Evolutionary conservation across 345 rosid species (phyloP).

Genomic region (Rhizophora mangle): DNA sequence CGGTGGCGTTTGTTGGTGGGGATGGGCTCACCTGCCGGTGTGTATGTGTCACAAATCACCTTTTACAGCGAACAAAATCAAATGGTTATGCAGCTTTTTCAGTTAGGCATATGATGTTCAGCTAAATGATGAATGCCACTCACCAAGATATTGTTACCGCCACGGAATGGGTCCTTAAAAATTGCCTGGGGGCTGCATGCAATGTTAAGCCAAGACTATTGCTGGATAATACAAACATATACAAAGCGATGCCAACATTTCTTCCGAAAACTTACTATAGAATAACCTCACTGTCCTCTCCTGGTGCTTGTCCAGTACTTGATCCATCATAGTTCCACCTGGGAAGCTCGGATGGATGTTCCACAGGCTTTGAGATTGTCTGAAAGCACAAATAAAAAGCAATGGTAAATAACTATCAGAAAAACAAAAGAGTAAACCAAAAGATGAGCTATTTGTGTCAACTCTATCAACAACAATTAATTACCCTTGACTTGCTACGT

Average conservation of each 20-base stretch:
- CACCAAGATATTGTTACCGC: slow-evolving; percentile 95
- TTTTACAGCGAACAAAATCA: slow-evolving; percentile 21
- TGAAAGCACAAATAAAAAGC: slow-evolving; percentile 18
- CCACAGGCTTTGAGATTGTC: slow-evolving; percentile 83
- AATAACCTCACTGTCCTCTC: slow-evolving; percentile 98
- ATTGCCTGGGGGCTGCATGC: slow-evolving; percentile 85
- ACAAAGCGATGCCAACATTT: neutral
- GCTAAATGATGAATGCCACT: slow-evolving; percentile 23
- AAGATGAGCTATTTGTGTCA: slow-evolving; percentile 11
- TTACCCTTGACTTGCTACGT: slow-evolving; percentile 97
- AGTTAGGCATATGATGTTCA: neutral
- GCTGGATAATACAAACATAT: slow-evolving; percentile 8
- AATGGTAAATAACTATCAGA: slow-evolving; percentile 6
- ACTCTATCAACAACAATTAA: slow-evolving; percentile 1
- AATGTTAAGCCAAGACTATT: slow-evolving; percentile 16
- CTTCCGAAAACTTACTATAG: slow-evolving; percentile 63
- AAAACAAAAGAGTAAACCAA: slow-evolving; percentile 5
- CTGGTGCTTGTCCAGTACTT: slow-evolving; percentile 96
- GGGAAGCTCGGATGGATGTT: slow-evolving; percentile 94
- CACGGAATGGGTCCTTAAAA: slow-evolving; percentile 94
- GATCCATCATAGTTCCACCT: slow-evolving; percentile 99
- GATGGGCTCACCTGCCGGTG: slow-evolving; percentile 96
- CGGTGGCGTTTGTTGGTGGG: slow-evolving; percentile 92
- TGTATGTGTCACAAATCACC: slow-evolving; percentile 90
- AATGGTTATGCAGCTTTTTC: neutral